Percentiles rank a stretch among this genome's conserved stretches.
phyloP scores from a whole-genome alignment of 202 grass and related monocot genomes.

The Hordeum pubiflorum region DNA sequence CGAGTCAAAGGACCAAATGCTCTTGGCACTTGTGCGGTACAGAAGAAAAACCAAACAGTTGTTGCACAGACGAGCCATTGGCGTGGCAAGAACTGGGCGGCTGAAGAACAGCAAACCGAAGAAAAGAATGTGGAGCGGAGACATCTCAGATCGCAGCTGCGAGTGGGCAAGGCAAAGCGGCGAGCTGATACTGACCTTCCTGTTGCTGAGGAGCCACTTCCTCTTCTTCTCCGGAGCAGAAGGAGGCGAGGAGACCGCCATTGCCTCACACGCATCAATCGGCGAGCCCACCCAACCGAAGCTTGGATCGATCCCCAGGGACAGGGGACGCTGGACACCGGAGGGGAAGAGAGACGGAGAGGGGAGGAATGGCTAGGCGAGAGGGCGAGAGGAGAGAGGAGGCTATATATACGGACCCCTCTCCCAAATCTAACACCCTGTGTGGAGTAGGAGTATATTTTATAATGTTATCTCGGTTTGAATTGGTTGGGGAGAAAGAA shows the following conservation, averaged over 20 bases:
- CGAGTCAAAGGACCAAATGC: neutral
- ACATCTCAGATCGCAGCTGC: no score
- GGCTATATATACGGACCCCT: conserved; percentile 40
- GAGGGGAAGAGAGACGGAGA: neutral
- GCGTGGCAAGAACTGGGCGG: neutral
- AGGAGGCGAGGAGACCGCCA: conserved; percentile 71
- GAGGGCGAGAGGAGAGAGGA: conserved; percentile 17
- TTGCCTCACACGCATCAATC: conserved; percentile 57
- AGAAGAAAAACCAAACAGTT: neutral
- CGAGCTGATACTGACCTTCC: conserved; percentile 47
- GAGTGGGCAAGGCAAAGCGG: neutral
- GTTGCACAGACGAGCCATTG: neutral
- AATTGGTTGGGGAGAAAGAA: conserved; percentile 9
- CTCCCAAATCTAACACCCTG: conserved; percentile 22
- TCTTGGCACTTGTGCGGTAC: neutral
- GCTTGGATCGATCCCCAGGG: conserved; percentile 1
- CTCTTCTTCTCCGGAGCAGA: conserved; percentile 76
- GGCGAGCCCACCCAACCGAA: neutral
- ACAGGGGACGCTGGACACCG: neutral
- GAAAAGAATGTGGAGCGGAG: neutral
- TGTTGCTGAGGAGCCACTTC: conserved; percentile 82
- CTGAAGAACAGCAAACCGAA: neutral
- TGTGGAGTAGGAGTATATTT: neutral
- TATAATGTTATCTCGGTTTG: conserved; percentile 26
- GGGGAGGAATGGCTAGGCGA: neutral